Conservation (phyloP, 805 yeast species). For the Metschnikowia reukaufii region DNA sequence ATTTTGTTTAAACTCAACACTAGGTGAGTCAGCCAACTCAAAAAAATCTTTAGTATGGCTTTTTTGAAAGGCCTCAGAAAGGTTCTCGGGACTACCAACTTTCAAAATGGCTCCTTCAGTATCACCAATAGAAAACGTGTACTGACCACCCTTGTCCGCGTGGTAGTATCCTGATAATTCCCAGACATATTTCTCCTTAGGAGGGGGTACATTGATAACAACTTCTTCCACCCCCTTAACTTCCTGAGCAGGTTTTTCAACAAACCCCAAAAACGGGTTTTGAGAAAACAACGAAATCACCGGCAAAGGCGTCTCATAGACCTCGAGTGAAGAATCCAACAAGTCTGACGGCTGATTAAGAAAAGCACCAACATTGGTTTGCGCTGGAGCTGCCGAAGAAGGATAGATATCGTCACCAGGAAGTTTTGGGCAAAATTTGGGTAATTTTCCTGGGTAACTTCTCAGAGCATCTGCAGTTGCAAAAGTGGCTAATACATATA, state of each 20-base stretch:
- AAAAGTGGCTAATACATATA: too few relatives aligned
- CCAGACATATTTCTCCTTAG: not conserved
- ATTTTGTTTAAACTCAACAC: not conserved
- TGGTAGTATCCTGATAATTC: not conserved
- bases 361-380: too few relatives aligned
- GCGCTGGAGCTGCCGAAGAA: too few relatives aligned
- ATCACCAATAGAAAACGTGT: not conserved
- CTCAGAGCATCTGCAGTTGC: too few relatives aligned
- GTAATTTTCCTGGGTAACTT: too few relatives aligned
- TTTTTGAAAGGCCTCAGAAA: not conserved
- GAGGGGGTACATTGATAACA: not conserved
- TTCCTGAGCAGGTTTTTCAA: not conserved
- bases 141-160: not conserved
- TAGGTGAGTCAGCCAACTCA: not conserved
- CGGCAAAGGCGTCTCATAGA: too few relatives aligned
- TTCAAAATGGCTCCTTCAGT: not conserved
- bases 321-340: too few relatives aligned
- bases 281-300: not conserved
- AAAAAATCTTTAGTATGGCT: too few relatives aligned
- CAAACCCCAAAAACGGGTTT: not conserved
- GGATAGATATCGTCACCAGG: too few relatives aligned
- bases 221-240: not conserved
- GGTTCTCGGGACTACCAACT: not conserved
- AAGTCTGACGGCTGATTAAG: too few relatives aligned
- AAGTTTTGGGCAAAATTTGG: too few relatives aligned